Conservation (phyloP, 169 alveolate species). For the Condylostoma magnum region DNA sequence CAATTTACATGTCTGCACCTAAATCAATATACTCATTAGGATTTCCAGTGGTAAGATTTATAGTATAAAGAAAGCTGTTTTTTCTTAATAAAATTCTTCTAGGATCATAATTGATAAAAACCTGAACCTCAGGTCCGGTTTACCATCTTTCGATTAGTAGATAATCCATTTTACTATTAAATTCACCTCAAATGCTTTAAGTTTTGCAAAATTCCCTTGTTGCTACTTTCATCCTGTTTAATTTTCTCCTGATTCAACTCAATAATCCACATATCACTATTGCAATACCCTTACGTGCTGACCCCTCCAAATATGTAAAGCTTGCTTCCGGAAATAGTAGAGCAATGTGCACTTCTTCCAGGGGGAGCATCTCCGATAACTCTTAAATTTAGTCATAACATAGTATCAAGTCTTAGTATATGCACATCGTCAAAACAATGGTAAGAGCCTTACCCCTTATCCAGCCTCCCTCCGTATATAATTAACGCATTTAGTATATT, state of each 20-base stretch:
- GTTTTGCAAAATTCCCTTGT: no score
- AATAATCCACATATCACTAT: slow-evolving; percentile 15
- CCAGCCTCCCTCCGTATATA: slow-evolving; percentile 28
- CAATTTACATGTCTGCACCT: no score
- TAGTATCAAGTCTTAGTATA: neutral
- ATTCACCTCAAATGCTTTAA: no score
- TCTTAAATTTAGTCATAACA: slow-evolving; percentile 11
- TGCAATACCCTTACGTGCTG: slow-evolving; percentile 9
- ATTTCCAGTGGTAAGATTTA: no score
- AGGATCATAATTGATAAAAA: no score
- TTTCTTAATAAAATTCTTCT: no score
- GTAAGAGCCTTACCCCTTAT: neutral
- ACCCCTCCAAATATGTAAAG: slow-evolving; percentile 32
- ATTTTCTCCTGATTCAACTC: neutral
- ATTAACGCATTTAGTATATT: neutral
- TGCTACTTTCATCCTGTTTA: no score
- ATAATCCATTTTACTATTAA: no score
- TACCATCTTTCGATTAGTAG: no score
- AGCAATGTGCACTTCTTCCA: slow-evolving; percentile 21
- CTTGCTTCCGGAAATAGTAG: neutral
- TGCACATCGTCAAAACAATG: slow-evolving; percentile 26
- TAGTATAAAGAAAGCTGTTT: no score
- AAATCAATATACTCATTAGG: no score
- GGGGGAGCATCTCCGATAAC: slow-evolving; percentile 10
- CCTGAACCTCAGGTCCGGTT: no score